These are phyloP conservation scores for Paramyrothecium roridum DNA, from an alignment of 2,329 filamentous ascomycete genomes.

Conservation along the genomic window DNA sequence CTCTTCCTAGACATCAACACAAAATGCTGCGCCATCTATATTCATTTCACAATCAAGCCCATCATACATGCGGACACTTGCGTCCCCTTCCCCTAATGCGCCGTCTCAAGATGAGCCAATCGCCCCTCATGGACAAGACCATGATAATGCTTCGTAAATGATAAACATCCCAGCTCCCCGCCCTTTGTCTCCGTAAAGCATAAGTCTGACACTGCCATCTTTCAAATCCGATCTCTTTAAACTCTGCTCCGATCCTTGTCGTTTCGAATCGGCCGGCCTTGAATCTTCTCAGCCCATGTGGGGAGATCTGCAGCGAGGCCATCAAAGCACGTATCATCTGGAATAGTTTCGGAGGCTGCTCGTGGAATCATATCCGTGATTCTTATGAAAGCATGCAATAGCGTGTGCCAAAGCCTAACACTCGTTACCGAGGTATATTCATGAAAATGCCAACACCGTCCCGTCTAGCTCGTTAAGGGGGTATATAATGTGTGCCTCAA, in stretches of 20 bases:
- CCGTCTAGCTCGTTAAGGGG: background rate
- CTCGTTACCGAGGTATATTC: too few relatives aligned
- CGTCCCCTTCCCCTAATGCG: background rate
- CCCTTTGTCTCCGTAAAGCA: background rate
- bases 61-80: background rate
- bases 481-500: background rate
- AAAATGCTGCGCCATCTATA: background rate
- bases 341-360: too few relatives aligned
- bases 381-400: too few relatives aligned
- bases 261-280: too few relatives aligned
- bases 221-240: too few relatives aligned
- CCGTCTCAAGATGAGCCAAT: background rate
- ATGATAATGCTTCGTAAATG: background rate
- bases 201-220: too few relatives aligned
- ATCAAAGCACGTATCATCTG: too few relatives aligned
- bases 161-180: background rate
- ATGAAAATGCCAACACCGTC: background rate
- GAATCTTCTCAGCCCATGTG: too few relatives aligned
- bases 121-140: background rate
- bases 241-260: too few relatives aligned
- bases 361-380: too few relatives aligned
- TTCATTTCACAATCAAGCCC: background rate
- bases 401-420: too few relatives aligned
- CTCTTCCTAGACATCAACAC: background rate
- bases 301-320: too few relatives aligned